phyloP scores from a whole-genome alignment of 2,329 filamentous ascomycete species.

The Dryadomyces quercus-mongolicae region DNA sequence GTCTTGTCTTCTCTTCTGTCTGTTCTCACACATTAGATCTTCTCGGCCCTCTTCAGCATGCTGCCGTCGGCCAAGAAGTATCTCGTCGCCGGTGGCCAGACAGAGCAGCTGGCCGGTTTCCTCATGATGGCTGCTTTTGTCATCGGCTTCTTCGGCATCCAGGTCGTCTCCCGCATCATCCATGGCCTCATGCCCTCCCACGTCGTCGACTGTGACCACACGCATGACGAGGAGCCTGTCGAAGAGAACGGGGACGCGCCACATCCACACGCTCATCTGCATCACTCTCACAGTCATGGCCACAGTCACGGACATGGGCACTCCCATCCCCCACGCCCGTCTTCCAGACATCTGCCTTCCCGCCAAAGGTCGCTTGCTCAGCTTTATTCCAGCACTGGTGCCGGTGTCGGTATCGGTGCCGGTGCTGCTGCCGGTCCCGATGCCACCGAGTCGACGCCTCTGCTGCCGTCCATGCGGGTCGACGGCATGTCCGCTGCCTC shows the following conservation, averaged over 20 bases:
- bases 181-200: slow-evolving; percentile 67
- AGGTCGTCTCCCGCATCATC: slow-evolving; percentile 57
- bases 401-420: no score
- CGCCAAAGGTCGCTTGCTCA: not conserved
- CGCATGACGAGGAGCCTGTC: slow-evolving; percentile 43
- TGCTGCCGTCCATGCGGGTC: slow-evolving; percentile 21
- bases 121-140: slow-evolving; percentile 59
- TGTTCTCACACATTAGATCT: slow-evolving; percentile 47
- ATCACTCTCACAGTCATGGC: not conserved
- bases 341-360: not conserved
- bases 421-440: no score
- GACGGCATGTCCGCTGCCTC: slow-evolving; percentile 14
- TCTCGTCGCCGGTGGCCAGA: slow-evolving; percentile 55
- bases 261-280: not conserved
- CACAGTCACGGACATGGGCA: not conserved
- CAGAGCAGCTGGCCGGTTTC: slow-evolving; percentile 54
- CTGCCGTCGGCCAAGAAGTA: slow-evolving; percentile 76
- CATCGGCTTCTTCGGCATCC: slow-evolving; percentile 62
- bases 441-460: slow-evolving; percentile 34
- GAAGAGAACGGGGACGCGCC: slow-evolving; percentile 18
- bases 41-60: slow-evolving; percentile 88
- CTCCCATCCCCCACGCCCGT: not conserved
- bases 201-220: slow-evolving; percentile 70
- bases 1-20: slow-evolving; percentile 5
- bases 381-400: not conserved